Evolutionary conservation across 2,329 filamentous ascomycete genomes (phyloP), one percentile per base, ranked within the genome.

Genomic region (Catunica adiposa): DNA sequence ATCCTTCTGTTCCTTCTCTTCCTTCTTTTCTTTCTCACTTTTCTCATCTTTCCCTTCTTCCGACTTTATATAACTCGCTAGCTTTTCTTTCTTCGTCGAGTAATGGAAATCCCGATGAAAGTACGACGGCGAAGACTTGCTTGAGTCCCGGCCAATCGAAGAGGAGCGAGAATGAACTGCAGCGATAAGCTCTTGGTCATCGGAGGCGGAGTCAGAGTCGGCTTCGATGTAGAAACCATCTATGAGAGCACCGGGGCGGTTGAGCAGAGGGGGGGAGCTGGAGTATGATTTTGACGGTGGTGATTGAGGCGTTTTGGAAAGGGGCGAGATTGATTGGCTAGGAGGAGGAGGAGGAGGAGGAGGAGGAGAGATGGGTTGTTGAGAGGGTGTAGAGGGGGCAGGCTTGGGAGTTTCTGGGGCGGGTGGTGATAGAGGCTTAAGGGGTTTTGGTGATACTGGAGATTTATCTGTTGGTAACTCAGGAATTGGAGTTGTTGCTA

Each of bases 131-230:
- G 15, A 4, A 6, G 50, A 44, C 22, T 38, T 34, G 15, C 8
- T 15, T 9, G 53, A 54, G 11, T 34, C 42, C 29, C 25, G 25
- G 17, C 53, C 53, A 38, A 54, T 46, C 11, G 53, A 54, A 8
- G 53, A 48, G 20, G 40, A 47, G 5, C 42, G 53, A 9, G 53
- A 54, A 48, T 54, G 42, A 8, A 54, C 20, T 5, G 40, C 31
- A 29, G 55, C 50, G 29, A 46, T 48, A 20, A 56, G 29, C 2
- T 42, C 37, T 46, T 47, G 9, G 25, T 53, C 50, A 29, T 56
- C 55, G 1, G 40, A 29, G 8, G 38, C 40, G 20, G 40, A 37
- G 17, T 56, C 50, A n/a, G 46, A 26, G 23, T 56, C 50, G 22
- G 50, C 55, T 31, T 56, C 50, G 6, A 53, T 34, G 15, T 48